These are phyloP conservation scores for Kurtzmaniella natalensis DNA, from an alignment of 1,139 yeast genomes.

Conservation along the genomic window DNA sequence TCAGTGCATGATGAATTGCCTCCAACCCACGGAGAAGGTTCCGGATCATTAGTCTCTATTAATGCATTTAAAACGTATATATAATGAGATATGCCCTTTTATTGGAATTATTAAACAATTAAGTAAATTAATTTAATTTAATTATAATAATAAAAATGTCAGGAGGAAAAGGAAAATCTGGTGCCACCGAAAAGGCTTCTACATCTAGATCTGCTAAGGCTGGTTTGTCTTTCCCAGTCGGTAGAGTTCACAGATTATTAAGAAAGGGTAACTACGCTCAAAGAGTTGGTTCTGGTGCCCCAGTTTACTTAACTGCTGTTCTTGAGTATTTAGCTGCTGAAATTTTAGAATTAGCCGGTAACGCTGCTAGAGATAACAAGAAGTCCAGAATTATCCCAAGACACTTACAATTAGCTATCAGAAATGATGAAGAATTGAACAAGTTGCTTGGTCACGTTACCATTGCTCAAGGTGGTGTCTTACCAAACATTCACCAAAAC, in stretches of 20 bases:
- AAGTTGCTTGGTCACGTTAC: conserved; percentile 59
- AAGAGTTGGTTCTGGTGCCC: conserved; percentile 98
- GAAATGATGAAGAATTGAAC: conserved; percentile 97
- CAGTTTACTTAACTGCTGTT: conserved; percentile 93
- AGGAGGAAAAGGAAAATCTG: conserved; percentile 99
- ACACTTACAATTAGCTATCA: conserved; percentile 96
- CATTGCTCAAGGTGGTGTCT: conserved; percentile 97
- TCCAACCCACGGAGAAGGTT: no score
- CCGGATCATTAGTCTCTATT: no score
- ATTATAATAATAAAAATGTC: no score
- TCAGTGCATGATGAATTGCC: no score
- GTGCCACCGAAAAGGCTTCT: conserved; percentile 87
- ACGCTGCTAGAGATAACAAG: conserved; percentile 98
- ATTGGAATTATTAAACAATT: no score
- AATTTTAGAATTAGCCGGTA: conserved; percentile 97
- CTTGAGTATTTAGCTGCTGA: conserved; percentile 96
- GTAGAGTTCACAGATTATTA: conserved; percentile 96
- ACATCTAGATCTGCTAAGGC: conserved; percentile 98
- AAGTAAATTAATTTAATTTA: no score
- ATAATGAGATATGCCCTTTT: no score
- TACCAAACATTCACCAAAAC: conserved; percentile 94
- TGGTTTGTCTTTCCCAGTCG: conserved; percentile 98
- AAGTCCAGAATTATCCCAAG: conserved; percentile 98
- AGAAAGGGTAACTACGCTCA: conserved; percentile 99
- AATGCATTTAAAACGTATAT: no score